Evolutionary conservation across 1,139 yeast species (phyloP), one percentile per base, ranked within the genome.

Genomic region (Yamadazyma buinensis): DNA sequence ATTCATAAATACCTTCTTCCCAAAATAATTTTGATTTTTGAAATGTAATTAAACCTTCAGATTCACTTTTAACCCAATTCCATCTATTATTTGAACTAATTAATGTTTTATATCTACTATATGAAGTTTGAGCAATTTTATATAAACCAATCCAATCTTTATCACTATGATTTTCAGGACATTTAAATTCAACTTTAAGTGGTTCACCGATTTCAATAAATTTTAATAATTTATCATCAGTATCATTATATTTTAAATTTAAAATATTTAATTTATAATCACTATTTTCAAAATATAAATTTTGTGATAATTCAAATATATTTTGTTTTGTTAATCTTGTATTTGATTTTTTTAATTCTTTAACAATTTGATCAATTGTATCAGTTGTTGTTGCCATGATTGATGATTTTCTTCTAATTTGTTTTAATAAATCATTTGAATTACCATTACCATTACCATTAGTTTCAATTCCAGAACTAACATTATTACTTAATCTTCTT

Each of bases 101-200:
- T 29, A 73, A 62, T 0, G 95, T 84, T 33, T 69, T 72, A 28
- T 71, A 72, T 35, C 79, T 66, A 8, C 84, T 76, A 29, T 67
- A 66, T 7, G 80, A 72, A 15, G 86, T 78, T 43, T 77, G 84
- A 15, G 76, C 65, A 14, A 83, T 72, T 37, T 75, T 76, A 59
- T 85, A 86, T 31, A 85, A 60, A 1, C 94, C 95, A 44, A 85
- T 73, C 95, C 95, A 85, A 52, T 84, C 94, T 32, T 66, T 68
- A 1, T 50, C 28, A 4, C 66, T 57, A 36, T 64, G 68, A 13
- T 55, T 54, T 6, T 55, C 55, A 8, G 86, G 86, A 0, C 82
- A 64, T 23, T 59, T 57, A 82, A 86, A 84, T 18, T 59, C 52
- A 9, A 84, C 72, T 15, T 55, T 55, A 22, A 86, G 70, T 4